Base-by-base conservation (phyloP, 139 green algal genomes). In the Chlamydomonas sphaeroides region DNA sequence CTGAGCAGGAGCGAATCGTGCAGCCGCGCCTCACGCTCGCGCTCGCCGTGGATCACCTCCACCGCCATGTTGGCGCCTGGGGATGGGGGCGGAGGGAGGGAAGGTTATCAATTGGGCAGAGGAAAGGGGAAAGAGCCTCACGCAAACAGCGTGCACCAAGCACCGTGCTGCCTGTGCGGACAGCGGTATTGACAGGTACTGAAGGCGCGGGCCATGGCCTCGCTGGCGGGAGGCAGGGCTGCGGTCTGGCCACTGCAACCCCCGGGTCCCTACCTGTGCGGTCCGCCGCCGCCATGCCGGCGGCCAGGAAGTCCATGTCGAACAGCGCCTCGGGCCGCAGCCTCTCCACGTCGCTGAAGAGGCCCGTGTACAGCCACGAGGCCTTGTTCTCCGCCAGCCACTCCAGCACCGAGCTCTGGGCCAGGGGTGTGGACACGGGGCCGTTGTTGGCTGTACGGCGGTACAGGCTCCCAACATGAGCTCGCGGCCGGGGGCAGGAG, bases 51-150 rank as follows among this genome's bases (percentile, higher is more conserved):
- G 26, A 81, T 28, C 69, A 88, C 84, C 68, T 88, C 77, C 70
- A 88, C 56, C 1, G 84, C 70, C 84, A 88, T 88, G 84, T 88
- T 88, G 78, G 70, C 71, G 23, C 84, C 84, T 88, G 77, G 10
- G 17, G n/a, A 42, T 32, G 39, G 33, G n/a, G n/a, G n/a, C n/a
- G n/a, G n/a, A n/a, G n/a, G n/a, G n/a, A n/a, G n/a, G n/a, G n/a
- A n/a, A n/a, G n/a, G n/a, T n/a, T n/a, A n/a, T n/a, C n/a, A n/a
- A n/a, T n/a, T n/a, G n/a, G n/a, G n/a, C n/a, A n/a, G n/a, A n/a
- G n/a, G n/a, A n/a, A n/a, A n/a, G n/a, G n/a, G n/a, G n/a, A n/a
- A n/a, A n/a, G n/a, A n/a, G n/a, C n/a, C n/a, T n/a, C n/a, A n/a
- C n/a, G n/a, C n/a, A n/a, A n/a, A n/a, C n/a, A n/a, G n/a, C n/a